phyloP scores from a whole-genome alignment of 2,329 filamentous ascomycete species.

The Colletotrichum sp. region DNA sequence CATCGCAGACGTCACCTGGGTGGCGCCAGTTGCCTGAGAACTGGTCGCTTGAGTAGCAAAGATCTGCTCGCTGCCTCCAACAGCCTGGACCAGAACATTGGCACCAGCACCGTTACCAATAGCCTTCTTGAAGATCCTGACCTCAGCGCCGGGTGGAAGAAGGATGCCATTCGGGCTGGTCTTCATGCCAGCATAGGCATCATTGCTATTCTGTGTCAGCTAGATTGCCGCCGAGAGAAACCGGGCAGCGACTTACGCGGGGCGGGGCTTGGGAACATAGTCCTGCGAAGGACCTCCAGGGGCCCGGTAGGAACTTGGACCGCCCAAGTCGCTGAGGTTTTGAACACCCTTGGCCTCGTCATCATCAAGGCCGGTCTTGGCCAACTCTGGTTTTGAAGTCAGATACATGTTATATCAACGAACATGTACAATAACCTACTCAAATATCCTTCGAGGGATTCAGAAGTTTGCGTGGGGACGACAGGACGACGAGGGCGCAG shows the following conservation, averaged over 20 bases:
- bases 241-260: not conserved
- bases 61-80: not conserved
- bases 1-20: not conserved
- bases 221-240: not conserved
- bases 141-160: not conserved
- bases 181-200: not conserved
- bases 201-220: not conserved
- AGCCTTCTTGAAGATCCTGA: not conserved
- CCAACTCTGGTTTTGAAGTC: conserved; percentile 21
- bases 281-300: not conserved
- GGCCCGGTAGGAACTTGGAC: not conserved
- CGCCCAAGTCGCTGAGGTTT: conserved; percentile 26
- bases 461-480: not conserved
- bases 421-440: not conserved
- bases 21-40: not conserved
- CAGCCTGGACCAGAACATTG: not conserved
- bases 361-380: conserved; percentile 31
- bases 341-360: conserved; percentile 31
- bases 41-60: not conserved
- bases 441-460: conserved; percentile 5
- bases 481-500: not conserved
- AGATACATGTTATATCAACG: not conserved
- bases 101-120: not conserved
- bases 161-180: conserved; percentile 1
- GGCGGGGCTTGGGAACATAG: not conserved